These are phyloP conservation scores for Paramecium biaurelia DNA, from an alignment of 73 alveolate species.

Conservation along the genomic window DNA sequence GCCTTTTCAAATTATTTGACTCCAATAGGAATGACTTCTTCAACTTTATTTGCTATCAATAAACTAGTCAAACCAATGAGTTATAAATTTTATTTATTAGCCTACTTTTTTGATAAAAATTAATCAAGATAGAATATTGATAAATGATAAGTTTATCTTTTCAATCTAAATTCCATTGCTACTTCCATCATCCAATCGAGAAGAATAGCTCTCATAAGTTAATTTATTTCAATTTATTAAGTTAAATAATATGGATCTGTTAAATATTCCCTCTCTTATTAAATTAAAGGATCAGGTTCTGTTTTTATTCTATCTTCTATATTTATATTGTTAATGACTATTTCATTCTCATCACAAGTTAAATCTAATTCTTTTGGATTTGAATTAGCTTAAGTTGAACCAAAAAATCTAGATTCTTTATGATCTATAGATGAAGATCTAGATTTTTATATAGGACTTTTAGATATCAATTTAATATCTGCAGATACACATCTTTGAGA, in stretches of 20 bases:
- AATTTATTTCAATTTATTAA: slow-evolving; percentile 40
- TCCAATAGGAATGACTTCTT: slow-evolving; percentile 67
- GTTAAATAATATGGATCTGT: slow-evolving; percentile 56
- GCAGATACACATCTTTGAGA: slow-evolving; percentile 52
- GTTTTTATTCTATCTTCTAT: slow-evolving; percentile 33
- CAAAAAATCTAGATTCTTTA: slow-evolving; percentile 32
- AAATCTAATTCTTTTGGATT: slow-evolving; percentile 36
- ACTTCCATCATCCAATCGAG: slow-evolving; percentile 86
- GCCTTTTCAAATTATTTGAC: slow-evolving; percentile 69
- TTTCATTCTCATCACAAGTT: slow-evolving; percentile 32
- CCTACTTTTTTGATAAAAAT: neutral
- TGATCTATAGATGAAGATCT: slow-evolving; percentile 34
- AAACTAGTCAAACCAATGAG: slow-evolving; percentile 76
- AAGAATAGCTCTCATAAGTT: slow-evolving; percentile 73
- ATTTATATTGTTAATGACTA: neutral
- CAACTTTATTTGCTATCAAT: slow-evolving; percentile 74
- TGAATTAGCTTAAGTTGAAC: slow-evolving; percentile 15
- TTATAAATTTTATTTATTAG: slow-evolving; percentile 62
- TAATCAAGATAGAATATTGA: slow-evolving; percentile 64
- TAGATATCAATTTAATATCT: neutral
- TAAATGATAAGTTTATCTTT: slow-evolving; percentile 76
- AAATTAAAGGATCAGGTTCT: slow-evolving; percentile 26
- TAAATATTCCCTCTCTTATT: slow-evolving; percentile 49
- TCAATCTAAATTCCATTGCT: slow-evolving; percentile 69
- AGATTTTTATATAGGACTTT: neutral